Evolutionary conservation across 2,329 filamentous ascomycete genomes (phyloP), one percentile per base, ranked within the genome.

Genomic region (Thermomyces lanuginosus): DNA sequence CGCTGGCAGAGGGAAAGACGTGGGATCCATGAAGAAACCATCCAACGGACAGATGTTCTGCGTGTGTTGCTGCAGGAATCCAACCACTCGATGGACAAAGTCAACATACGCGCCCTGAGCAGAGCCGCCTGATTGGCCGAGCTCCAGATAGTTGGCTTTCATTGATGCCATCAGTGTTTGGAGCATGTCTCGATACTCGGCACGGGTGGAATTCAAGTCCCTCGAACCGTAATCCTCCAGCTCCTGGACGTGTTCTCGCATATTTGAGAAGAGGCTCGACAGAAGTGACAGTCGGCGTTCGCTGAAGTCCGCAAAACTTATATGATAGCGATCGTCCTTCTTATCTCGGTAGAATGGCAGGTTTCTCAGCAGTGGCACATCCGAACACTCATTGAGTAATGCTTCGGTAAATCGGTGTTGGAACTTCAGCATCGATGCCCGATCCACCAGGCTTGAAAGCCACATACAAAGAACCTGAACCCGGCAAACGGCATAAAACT

Each of bases 31-130:
- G 45, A 73, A 74, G 52, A 72, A 74, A 1, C 51, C 44, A 29
- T 72, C 60, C 9, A 74, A 55, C 0, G 59, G 54, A 34, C 58
- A 63, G 16, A 73, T 69, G 10, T 47, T 64, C 16, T 58, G 54
- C 1, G 64, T 64, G 36, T 74, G 63, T 37, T 76, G 66, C 38
- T 75, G 70, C 24, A 75, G 45, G 33, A 65, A 64, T 11, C 63
- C 60, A 2, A 76, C 60, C 2, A 74, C 54, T 9, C 56, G 50
- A 32, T 76, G 71, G 4, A 74, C 68, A 39, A 76, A 74, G 6
- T 62, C 55, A 5, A 73, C 65, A 39, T 75, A 75, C 2, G 58
- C 53, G 7, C 68, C 64, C 25, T 60, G 60, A 3, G 40, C 42
- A 22, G 42, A 34, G 14, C 42, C 38, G 19, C 38, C 36, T 6